Conservation (phyloP, 345 rosid genomes). For the Camelina neglecta region DNA sequence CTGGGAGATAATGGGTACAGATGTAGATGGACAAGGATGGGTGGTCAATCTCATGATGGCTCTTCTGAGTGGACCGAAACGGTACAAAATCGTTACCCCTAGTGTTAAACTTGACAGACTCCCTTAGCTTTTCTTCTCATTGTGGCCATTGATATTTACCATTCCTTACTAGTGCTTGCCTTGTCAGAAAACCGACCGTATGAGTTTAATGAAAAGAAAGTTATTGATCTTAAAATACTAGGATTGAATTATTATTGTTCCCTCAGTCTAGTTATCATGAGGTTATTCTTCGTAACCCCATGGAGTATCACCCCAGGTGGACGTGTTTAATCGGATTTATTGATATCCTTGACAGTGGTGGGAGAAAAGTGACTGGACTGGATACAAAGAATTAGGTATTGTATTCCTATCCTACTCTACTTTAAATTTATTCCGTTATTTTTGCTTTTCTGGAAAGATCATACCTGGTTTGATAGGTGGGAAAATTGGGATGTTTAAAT, state of each 20-base stretch:
- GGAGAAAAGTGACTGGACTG: slow-evolving; percentile 99
- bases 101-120: slow-evolving; percentile 22
- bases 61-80: slow-evolving; percentile 95
- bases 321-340: slow-evolving; percentile 78
- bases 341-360: slow-evolving; percentile 99
- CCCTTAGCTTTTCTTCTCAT: not conserved
- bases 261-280: slow-evolving; percentile 19
- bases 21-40: slow-evolving; percentile 98
- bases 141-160: slow-evolving; percentile 8
- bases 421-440: not conserved
- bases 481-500: not conserved
- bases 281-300: slow-evolving; percentile 54
- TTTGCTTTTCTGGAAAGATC: slow-evolving; percentile 17
- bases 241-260: slow-evolving; percentile 24
- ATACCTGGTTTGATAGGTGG: slow-evolving; percentile 8
- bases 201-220: not conserved
- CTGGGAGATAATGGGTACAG: slow-evolving; percentile 83
- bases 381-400: slow-evolving; percentile 98
- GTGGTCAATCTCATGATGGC: slow-evolving; percentile 77
- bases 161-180: slow-evolving; percentile 15
- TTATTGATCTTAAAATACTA: not conserved
- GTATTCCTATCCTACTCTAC: slow-evolving; percentile 23
- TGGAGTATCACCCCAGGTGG: slow-evolving; percentile 67
- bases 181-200: not conserved
- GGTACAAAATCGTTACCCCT: slow-evolving; percentile 53